Evolutionary conservation across 2,329 filamentous ascomycete genomes (phyloP), one percentile per base, ranked within the genome.

Genomic region (Xylaria digitata): DNA sequence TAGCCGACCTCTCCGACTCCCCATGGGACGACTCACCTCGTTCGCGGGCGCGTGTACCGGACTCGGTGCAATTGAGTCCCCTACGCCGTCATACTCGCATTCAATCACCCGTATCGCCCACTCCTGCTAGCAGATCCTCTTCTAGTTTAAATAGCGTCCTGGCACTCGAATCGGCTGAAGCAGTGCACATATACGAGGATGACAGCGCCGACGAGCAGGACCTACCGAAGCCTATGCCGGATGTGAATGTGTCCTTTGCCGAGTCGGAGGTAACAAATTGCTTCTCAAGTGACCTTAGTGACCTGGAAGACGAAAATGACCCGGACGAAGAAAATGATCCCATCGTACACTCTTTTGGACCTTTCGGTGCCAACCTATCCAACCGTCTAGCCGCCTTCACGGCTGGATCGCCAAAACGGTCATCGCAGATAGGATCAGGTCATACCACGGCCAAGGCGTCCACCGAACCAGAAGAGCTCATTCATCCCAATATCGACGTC

Each of bases 241-340:
- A 74, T 26, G 69, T 73, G 8, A 74, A 76, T 3, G 75, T 76
- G 34, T 79, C 79, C 17, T 87, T 84, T 77, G 85, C 86, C 71
- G 77, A 81, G 69, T 85, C 84, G 9, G 84, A 86, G 19, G 74
- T 79, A 26, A 81, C 81, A n/a, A 81, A 82, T 61, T 86, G 83
- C 74, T 87, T 86, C 76, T 85, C 83, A 7, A 89, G 86, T 75
- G 87, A 89, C 58, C 79, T 86, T 30, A 87, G 84, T 70, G 84
- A 86, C 34, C 80, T 80, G 19, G 89, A 94, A 17, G 89, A 91
- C 19, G 89, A 94, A 19, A 90, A 92, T 57, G 89, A 97, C 70
- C 90, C 92, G 0, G 91, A 95, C 73, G 94, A 97, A 82, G 95
- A 98, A 80, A 97, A 97, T 70, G 96, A 98, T 73, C 94, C 94